phyloP scores from a whole-genome alignment of 1,284 basidiomycete species.

The Ustilago loliicola region DNA sequence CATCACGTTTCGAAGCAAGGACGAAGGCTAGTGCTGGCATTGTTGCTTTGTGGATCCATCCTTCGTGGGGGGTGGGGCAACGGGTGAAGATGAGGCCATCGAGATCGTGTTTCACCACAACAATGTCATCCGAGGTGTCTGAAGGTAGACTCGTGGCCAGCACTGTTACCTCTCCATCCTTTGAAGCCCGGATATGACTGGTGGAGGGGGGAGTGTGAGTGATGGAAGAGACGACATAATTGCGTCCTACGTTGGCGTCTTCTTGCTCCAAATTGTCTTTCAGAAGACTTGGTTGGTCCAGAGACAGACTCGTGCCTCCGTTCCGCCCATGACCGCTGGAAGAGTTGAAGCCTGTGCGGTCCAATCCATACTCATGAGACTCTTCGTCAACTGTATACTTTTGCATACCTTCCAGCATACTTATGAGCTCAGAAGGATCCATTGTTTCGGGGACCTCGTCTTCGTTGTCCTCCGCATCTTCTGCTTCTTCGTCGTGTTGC shows the following conservation, averaged over 20 bases:
- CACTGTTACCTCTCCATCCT: conserved; percentile 6
- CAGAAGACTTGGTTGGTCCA: conserved; percentile 76
- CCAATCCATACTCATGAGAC: conserved; percentile 70
- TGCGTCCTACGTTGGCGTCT: conserved; percentile 79
- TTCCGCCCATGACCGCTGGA: conserved; percentile 63
- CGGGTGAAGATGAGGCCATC: conserved; percentile 82
- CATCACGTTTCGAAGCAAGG: conserved; percentile 82
- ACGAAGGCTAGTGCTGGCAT: conserved; percentile 93
- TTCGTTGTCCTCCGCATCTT: conserved; percentile 69
- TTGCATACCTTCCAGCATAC: conserved; percentile 83
- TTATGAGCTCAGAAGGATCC: conserved; percentile 83
- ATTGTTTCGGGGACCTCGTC: conserved; percentile 88
- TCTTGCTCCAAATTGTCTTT: conserved; percentile 87
- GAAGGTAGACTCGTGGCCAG: conserved; percentile 24
- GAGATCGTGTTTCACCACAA: conserved; percentile 81
- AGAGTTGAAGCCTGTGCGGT: conserved; percentile 25
- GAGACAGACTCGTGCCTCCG: conserved; percentile 21
- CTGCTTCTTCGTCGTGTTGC: conserved; percentile 17
- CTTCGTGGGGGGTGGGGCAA: conserved; percentile 2
- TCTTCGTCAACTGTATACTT: conserved; percentile 81
- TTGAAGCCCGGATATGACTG: background rate
- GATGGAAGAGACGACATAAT: conserved; percentile 75
- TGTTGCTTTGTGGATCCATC: conserved; percentile 83
- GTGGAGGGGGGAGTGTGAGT: background rate
- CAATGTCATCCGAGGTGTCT: background rate